phyloP scores from a whole-genome alignment of 1,284 basidiomycete genomes.

The Rhodotorula sp. region DNA sequence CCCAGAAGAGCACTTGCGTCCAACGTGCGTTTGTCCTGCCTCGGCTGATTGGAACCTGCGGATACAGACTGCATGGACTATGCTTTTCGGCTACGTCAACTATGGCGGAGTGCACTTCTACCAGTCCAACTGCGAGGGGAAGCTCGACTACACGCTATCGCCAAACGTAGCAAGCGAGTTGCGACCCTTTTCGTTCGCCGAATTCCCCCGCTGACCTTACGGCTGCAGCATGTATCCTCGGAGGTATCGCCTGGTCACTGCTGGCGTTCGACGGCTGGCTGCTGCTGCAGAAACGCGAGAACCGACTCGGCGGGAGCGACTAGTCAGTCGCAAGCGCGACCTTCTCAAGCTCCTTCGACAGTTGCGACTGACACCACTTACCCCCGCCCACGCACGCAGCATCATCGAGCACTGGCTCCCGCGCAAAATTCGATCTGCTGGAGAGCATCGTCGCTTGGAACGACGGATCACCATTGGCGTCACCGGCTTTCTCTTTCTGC shows the following conservation, averaged over 20 bases:
- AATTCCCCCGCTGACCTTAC: not conserved
- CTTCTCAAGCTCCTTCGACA: too few relatives aligned
- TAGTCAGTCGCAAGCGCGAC: slow-evolving; percentile 2
- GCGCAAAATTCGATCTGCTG: not conserved
- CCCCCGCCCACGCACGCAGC: not conserved
- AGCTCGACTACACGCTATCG: not conserved
- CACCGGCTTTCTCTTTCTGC: not conserved
- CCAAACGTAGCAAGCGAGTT: not conserved
- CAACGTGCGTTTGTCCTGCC: too few relatives aligned
- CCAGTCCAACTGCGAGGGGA: slow-evolving; percentile 15
- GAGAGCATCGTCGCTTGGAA: slow-evolving; percentile 16
- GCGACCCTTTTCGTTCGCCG: too few relatives aligned
- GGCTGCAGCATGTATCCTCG: slow-evolving; percentile 11
- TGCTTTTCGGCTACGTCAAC: not conserved
- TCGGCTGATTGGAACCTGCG: not conserved
- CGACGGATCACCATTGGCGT: slow-evolving; percentile 3
- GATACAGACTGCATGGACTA: not conserved
- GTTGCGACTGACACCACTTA: too few relatives aligned
- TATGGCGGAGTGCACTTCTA: not conserved
- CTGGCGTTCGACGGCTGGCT: slow-evolving; percentile 10
- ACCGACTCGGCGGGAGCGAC: slow-evolving; percentile 7
- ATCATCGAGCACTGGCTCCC: slow-evolving; percentile 3
- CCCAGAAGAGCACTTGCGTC: too few relatives aligned
- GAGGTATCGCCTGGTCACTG: slow-evolving; percentile 12
- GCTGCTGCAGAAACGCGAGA: not conserved